A percentile compares a stretch with the other conserved stretches of the same genome.
These are phyloP conservation scores for Microbotryum intermedium DNA, from an alignment of 1,284 basidiomycete genomes.

Conservation along the genomic window DNA sequence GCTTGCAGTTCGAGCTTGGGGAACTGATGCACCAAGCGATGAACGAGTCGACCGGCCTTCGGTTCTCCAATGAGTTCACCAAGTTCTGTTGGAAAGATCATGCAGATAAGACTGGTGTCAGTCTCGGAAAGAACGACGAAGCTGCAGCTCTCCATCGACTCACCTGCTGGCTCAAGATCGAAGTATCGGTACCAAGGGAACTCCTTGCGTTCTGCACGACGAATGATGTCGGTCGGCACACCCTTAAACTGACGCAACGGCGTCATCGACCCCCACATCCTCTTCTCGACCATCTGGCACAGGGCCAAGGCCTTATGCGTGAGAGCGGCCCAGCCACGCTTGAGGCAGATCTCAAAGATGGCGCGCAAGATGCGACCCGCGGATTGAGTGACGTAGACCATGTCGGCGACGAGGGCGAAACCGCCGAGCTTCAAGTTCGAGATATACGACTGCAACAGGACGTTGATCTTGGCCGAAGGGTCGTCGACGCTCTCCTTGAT, in stretches of 20 bases:
- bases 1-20: conserved; percentile 75
- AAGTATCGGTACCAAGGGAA: conserved; percentile 98
- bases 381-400: conserved; percentile 54
- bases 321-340: conserved; percentile 94
- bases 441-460: conserved; percentile 89
- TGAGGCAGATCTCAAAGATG: conserved; percentile 96
- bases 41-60: conserved; percentile 74
- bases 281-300: conserved; percentile 77
- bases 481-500: conserved; percentile 96
- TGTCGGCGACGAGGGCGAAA: conserved; percentile 93
- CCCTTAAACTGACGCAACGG: conserved; percentile 91
- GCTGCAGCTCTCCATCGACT: conserved; percentile 20
- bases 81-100: conserved; percentile 57
- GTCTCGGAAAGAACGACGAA: background rate
- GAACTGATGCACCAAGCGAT: conserved; percentile 93
- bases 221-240: conserved; percentile 75
- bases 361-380: conserved; percentile 74
- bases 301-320: conserved; percentile 84
- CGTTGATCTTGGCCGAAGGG: conserved; percentile 94
- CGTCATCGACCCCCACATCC: conserved; percentile 93
- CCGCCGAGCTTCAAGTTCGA: conserved; percentile 90
- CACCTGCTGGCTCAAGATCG: conserved; percentile 53
- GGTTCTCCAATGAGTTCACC: conserved; percentile 92
- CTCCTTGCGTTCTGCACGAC: conserved; percentile 94
- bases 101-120: background rate